Conservation (phyloP, 495 filamentous ascomycete genomes). For the Xylaria nigripes region DNA sequence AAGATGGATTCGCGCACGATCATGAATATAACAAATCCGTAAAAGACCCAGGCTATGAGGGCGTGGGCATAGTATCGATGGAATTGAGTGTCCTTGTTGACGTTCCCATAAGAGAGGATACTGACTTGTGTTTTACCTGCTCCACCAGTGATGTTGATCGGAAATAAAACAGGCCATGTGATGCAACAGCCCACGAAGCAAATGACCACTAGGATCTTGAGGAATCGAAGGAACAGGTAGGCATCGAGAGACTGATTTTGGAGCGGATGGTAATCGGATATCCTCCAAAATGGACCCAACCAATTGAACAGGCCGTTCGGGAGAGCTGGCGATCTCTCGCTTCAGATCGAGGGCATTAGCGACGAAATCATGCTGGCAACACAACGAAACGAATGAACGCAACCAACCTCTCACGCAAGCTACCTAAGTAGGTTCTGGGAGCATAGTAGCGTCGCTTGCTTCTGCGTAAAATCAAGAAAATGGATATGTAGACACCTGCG, state of each 20-base stretch:
- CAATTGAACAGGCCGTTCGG: conserved; percentile 67
- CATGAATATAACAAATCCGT: conserved; percentile 79
- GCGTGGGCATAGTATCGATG: conserved; percentile 70
- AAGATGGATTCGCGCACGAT: conserved; percentile 87
- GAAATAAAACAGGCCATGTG: conserved; percentile 79
- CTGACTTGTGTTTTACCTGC: conserved; percentile 59
- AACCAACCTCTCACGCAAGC: conserved; percentile 53
- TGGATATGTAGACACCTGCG: conserved; percentile 52
- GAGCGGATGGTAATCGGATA: conserved; percentile 76
- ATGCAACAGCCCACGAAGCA: conserved; percentile 74
- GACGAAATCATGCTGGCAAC: background rate
- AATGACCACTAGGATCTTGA: conserved; percentile 63
- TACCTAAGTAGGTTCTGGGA: conserved; percentile 79
- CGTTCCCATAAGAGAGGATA: conserved; percentile 68
- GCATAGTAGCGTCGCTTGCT: conserved; percentile 72
- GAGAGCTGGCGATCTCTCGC: conserved; percentile 59
- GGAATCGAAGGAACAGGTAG: conserved; percentile 78
- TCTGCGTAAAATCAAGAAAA: conserved; percentile 72
- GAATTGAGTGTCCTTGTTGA: conserved; percentile 44
- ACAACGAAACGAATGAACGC: background rate
- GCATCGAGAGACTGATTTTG: conserved; percentile 86
- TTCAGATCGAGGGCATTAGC: conserved; percentile 17
- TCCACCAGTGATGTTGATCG: conserved; percentile 77
- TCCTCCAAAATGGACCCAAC: conserved; percentile 65
- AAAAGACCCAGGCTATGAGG: conserved; percentile 66